phyloP scores from a whole-genome alignment of 116 monocot species.

The Papilionanthe hybrid region DNA sequence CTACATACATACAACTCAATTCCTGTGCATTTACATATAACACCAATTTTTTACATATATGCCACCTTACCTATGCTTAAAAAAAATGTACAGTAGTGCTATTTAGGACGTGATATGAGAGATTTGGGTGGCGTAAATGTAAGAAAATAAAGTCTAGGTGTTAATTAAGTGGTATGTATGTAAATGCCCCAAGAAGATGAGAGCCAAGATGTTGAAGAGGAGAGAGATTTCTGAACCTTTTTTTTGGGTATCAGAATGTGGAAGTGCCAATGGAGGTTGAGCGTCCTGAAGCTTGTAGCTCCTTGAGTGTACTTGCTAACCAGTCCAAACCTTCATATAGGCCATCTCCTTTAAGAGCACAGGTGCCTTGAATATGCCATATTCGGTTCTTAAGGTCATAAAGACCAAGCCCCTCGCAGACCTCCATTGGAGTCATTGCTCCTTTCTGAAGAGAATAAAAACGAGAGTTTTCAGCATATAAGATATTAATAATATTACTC shows the following conservation, averaged over 20 bases:
- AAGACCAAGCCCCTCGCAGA: conserved; percentile 79
- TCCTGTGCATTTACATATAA: too few species aligned
- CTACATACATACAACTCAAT: too few species aligned
- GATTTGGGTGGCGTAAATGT: too few species aligned
- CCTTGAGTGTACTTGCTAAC: conserved; percentile 72
- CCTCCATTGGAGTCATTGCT: conserved; percentile 93
- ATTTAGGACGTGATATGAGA: too few species aligned
- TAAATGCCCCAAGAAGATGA: too few species aligned
- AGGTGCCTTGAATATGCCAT: conserved; percentile 96
- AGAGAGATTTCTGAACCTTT: background rate
- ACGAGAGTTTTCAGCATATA: too few species aligned
- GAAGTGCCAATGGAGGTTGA: conserved; percentile 32
- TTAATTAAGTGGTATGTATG: too few species aligned
- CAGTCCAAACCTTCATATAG: conserved; percentile 97
- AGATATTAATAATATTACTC: too few species aligned
- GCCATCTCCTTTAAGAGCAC: conserved; percentile 84
- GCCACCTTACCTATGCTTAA: too few species aligned
- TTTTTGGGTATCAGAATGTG: conserved; percentile 13
- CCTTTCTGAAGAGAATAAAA: conserved; percentile 55
- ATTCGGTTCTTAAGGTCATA: conserved; percentile 62
- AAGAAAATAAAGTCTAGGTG: too few species aligned
- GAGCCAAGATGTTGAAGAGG: background rate
- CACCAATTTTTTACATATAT: too few species aligned
- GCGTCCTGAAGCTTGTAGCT: conserved; percentile 55
- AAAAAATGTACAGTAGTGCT: too few species aligned